phyloP scores from a whole-genome alignment of 2,329 filamentous ascomycete species.

The Elsinoe batatas region DNA sequence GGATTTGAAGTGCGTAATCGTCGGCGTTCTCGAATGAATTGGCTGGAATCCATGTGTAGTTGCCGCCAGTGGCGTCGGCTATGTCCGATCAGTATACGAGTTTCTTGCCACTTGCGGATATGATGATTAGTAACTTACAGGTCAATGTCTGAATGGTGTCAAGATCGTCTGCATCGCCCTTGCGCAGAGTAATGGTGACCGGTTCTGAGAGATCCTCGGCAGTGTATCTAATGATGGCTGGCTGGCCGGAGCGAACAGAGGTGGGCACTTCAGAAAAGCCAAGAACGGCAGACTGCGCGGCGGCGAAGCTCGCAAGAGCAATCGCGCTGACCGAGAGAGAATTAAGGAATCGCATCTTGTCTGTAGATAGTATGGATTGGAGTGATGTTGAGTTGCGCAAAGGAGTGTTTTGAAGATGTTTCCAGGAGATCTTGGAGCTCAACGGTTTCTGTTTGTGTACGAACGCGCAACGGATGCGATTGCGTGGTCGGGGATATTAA shows the following conservation, averaged over 20 bases:
- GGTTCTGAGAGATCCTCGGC: constrained; percentile 29
- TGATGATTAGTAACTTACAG: constrained; percentile 27
- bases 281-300: constrained; percentile 38
- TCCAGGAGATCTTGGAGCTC: background rate
- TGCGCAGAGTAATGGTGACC: constrained; percentile 47
- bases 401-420: background rate
- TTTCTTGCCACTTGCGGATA: background rate
- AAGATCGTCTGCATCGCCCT: constrained; percentile 43
- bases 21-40: constrained; percentile 32
- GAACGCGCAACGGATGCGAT: background rate
- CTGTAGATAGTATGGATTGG: background rate
- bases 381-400: background rate
- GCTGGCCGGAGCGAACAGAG: constrained; percentile 40
- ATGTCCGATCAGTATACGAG: background rate
- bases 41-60: constrained; percentile 43
- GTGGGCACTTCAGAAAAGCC: constrained; percentile 44
- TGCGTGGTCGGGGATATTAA: background rate
- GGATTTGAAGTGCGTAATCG: constrained; percentile 52
- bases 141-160: constrained; percentile 40
- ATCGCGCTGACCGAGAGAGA: constrained; percentile 36
- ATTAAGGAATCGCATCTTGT: constrained; percentile 32
- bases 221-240: constrained; percentile 28
- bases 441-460: constrained; percentile 2
- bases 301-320: constrained; percentile 34
- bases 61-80: constrained; percentile 37